Base-by-base conservation (phyloP, 345 rosid genomes). In the Pistacia atlantica region DNA sequence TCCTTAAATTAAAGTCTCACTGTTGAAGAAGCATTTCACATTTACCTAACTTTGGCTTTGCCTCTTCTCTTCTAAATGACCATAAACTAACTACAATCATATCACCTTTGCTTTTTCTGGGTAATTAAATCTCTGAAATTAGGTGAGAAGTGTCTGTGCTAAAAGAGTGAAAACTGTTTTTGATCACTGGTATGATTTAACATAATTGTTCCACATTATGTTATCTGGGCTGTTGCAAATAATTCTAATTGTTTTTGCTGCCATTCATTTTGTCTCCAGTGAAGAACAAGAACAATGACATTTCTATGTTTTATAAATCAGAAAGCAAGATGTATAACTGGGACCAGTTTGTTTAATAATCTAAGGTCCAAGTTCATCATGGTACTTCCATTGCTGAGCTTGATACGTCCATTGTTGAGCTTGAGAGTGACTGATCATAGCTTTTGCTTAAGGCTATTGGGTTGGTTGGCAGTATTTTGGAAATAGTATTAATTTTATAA, bases 371-470 rank as follows among this genome's bases (percentile, higher is more conserved):
- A 38, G 11, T 61, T 48, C 62, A 62, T 69, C 45, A 51, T 51
- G 57, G 45, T 54, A 61, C 49, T 61, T 25, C 25, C 25, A 25
- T 25, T 25, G 25, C 25, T 25, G 25, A 25, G 25, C 25, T 25
- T 25, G 25, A 25, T 25, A 0, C 25, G 25, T 31, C 59, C 76
- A 48, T 31, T 16, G 22, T 58, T 45, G 65, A 42, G 66, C 12
- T 58, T 45, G 75, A 42, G 66, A 13, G 33, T 71, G 74, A 58
- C 18, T 62, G 48, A 61, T 73, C 25, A 62, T 73, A 46, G 61
- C 59, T 25, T 9, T 72, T 46, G 58, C 58, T 46, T 2, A 13
- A 52, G 14, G 18, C 57, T 16, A 0, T 25, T 52, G 13, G 5
- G n/a, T 11, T 12, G 55, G 55, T 51, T 11, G 16, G 12, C 16